Conservation (phyloP, 2,329 filamentous ascomycete species). For the Claviceps spartinae region DNA sequence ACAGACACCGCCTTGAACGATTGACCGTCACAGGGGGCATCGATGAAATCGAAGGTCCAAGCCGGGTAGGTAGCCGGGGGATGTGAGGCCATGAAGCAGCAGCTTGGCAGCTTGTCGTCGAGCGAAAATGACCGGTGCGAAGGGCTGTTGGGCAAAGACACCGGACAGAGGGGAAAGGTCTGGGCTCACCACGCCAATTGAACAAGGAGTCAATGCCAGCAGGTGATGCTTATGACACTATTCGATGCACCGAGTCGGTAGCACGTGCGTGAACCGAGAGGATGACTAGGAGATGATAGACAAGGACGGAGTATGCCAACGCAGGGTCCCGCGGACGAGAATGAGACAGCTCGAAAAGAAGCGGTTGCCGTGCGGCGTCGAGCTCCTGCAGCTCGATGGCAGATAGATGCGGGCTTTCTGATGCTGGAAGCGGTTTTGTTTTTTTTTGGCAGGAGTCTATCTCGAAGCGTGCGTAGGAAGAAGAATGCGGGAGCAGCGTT, state of each 20-base stretch:
- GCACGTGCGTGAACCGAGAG: background rate
- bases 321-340: background rate
- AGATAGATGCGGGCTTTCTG: no score
- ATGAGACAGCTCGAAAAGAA: background rate
- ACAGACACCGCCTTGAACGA: background rate
- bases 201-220: no score
- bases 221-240: background rate
- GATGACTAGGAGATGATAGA: background rate
- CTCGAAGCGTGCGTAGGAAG: background rate
- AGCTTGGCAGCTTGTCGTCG: background rate
- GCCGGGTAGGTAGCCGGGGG: background rate
- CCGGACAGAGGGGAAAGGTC: background rate
- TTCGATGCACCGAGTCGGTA: background rate
- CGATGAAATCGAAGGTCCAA: background rate
- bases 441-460: background rate
- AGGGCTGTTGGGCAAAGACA: no score
- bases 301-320: slow-evolving; percentile 2
- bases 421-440: no score
- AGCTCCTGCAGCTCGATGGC: no score
- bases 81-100: background rate
- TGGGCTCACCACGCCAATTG: background rate
- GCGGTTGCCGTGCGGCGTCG: background rate
- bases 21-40: background rate
- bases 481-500: background rate
- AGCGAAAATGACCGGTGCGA: no score